Base-by-base conservation (phyloP, 73 alveolate genomes). In the Paramecium biaurelia region DNA sequence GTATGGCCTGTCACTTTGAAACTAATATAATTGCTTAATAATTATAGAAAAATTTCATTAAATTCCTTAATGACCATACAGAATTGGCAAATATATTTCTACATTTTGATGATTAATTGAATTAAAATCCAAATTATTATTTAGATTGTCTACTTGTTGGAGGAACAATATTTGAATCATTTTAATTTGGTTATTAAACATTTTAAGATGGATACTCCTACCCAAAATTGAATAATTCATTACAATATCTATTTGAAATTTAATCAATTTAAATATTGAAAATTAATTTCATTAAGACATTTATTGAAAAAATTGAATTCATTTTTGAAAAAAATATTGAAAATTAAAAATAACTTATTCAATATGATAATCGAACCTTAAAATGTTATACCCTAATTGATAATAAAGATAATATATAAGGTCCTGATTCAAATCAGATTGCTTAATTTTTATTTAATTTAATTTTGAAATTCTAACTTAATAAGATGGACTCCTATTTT, bases 1-100 rank as follows among this genome's bases (percentile, higher is more conserved):
- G 74, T 79, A 43, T 79, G 56, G 90, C 90, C 6, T 79, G 90
- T 79, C 72, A 79, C 24, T 79, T 79, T 42, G 90, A 79, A 37
- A 35, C 59, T 6, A 30, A 32, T 72, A 5, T 72, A 72, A 6
- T 15, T 2, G 58, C 21, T 72, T n/a, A 35, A 15, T 28, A 42
- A 14, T 23, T 34, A 15, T 37, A 26, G 24, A 63, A 63, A 63
- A 12, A 72, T 2, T 34, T 72, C 0, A 35, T 38, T 10, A 72
- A 72, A 38, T 72, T 35, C 20, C 58, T 72, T 11, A 34, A 72
- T 20, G 34, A 72, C 0, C n/a, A 72, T 20, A 14, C n/a, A 0
- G 86, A 35, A 38, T 15, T 72, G 7, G 32, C 4, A 42, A 35
- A 32, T 18, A 24, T 72, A 4, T 32, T 28, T 5, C 34, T 72